Conservation (phyloP, 805 yeast species). For the Wickerhamomyces canadensis region DNA sequence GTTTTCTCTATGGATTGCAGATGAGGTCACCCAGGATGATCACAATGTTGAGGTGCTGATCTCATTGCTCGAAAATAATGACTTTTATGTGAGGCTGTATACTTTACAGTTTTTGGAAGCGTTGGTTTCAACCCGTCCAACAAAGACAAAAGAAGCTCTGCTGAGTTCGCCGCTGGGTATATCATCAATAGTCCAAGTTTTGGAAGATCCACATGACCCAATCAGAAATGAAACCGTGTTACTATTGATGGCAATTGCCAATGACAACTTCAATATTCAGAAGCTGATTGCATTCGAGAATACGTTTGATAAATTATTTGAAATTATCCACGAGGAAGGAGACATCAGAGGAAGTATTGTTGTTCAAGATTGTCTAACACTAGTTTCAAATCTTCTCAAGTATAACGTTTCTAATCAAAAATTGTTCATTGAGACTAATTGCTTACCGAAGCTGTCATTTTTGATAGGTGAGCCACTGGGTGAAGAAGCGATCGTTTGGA, state of each 20-base stretch:
- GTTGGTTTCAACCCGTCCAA: constrained; percentile 68
- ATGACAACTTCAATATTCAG: constrained; percentile 80
- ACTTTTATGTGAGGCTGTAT: constrained; percentile 76
- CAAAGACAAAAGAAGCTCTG: constrained; percentile 66
- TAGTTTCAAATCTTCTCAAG: constrained; percentile 65
- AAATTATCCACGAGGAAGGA: constrained; percentile 81
- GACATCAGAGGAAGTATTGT: constrained; percentile 83
- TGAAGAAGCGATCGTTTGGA: constrained; percentile 55
- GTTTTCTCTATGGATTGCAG: constrained; percentile 92
- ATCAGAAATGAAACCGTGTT: constrained; percentile 84
- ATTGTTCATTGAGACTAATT: constrained; percentile 78
- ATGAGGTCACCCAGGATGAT: constrained; percentile 69
- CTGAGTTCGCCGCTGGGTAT: constrained; percentile 73
- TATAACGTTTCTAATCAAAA: constrained; percentile 90
- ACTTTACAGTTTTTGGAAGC: constrained; percentile 83
- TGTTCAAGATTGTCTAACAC: constrained; percentile 84
- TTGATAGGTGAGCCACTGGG: constrained; percentile 59
- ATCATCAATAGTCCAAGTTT: constrained; percentile 58
- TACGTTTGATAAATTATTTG: constrained; percentile 76
- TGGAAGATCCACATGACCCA: constrained; percentile 72
- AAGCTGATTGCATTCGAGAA: constrained; percentile 93
- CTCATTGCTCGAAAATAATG: constrained; percentile 46
- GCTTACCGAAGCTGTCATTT: constrained; percentile 58
- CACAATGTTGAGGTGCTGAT: constrained; percentile 27
- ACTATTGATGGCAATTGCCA: constrained; percentile 75